These are phyloP conservation scores for Xylaria sp. DNA, from an alignment of 2,329 filamentous ascomycete genomes.

Conservation along the genomic window DNA sequence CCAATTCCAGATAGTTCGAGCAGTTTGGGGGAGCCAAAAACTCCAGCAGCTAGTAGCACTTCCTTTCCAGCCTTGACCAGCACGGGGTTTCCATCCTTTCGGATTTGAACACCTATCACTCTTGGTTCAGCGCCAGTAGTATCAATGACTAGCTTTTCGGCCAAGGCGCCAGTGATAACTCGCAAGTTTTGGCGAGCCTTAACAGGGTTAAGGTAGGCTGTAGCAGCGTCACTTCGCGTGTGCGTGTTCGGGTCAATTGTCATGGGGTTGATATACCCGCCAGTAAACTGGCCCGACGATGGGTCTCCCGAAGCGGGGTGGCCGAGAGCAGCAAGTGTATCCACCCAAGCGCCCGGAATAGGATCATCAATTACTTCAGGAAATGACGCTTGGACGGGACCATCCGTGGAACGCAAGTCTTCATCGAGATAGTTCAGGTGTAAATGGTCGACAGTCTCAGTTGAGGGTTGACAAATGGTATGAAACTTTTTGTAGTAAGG, in stretches of 20 bases:
- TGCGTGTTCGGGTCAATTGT: slow-evolving; percentile 36
- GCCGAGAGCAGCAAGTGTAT: slow-evolving; percentile 30
- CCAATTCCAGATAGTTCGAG: background rate
- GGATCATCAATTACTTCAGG: slow-evolving; percentile 19
- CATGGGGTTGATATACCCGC: slow-evolving; percentile 19
- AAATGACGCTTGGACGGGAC: slow-evolving; percentile 29
- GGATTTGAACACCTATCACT: background rate
- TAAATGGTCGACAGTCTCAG: slow-evolving; percentile 2
- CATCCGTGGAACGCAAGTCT: slow-evolving; percentile 3
- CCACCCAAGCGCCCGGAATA: slow-evolving; percentile 30
- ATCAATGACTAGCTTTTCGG: background rate
- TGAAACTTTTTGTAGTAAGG: slow-evolving; percentile 14
- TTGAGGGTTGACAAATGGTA: slow-evolving; percentile 3
- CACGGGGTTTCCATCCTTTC: background rate
- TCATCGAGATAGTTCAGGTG: background rate
- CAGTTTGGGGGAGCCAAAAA: background rate
- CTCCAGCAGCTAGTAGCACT: background rate
- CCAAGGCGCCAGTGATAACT: slow-evolving; percentile 32
- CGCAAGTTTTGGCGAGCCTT: slow-evolving; percentile 34
- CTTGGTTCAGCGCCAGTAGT: background rate
- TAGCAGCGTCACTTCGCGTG: slow-evolving; percentile 35
- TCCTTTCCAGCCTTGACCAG: background rate
- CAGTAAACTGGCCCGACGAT: slow-evolving; percentile 31
- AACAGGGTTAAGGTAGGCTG: slow-evolving; percentile 33
- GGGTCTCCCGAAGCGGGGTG: slow-evolving; percentile 28